These are phyloP conservation scores for Cercospora sp. DNA, from an alignment of 2,329 filamentous ascomycete species.

Conservation along the genomic window DNA sequence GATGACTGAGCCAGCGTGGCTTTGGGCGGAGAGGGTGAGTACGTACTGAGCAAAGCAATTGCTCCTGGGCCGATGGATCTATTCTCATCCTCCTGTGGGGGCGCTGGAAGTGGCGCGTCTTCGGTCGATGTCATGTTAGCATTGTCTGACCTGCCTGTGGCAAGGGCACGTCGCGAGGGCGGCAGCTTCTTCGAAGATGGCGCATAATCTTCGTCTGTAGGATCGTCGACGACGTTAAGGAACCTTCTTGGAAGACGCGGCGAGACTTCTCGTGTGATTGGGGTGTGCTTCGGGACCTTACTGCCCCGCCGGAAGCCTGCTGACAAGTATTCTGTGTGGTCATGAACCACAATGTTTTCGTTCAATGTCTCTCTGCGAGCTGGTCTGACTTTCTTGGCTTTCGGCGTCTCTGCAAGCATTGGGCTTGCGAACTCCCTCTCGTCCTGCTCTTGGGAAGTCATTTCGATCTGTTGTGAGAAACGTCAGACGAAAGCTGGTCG, in stretches of 20 bases:
- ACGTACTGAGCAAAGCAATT: not conserved
- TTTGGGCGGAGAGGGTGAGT: not conserved
- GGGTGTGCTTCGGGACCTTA: not conserved
- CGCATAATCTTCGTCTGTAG: not conserved
- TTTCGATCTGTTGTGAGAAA: not conserved
- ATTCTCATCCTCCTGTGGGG: fast-evolving
- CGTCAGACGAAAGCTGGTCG: not conserved
- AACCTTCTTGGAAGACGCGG: not conserved
- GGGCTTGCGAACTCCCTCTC: not conserved
- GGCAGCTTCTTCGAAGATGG: not conserved
- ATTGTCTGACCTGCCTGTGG: not conserved
- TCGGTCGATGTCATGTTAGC: not conserved
- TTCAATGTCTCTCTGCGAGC: not conserved
- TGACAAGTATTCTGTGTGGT: not conserved
- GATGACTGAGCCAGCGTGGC: not conserved
- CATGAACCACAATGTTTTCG: not conserved
- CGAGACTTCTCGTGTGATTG: not conserved
- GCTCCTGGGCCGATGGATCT: not conserved
- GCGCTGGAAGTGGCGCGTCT: not conserved
- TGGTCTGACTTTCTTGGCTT: not conserved
- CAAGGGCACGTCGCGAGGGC: not conserved
- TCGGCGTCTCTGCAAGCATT: not conserved
- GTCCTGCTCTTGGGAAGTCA: not conserved
- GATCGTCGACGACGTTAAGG: not conserved
- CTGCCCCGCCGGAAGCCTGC: not conserved